Conservation (phyloP, 2,329 filamentous ascomycete genomes). For the Mollisia scopiformis region DNA sequence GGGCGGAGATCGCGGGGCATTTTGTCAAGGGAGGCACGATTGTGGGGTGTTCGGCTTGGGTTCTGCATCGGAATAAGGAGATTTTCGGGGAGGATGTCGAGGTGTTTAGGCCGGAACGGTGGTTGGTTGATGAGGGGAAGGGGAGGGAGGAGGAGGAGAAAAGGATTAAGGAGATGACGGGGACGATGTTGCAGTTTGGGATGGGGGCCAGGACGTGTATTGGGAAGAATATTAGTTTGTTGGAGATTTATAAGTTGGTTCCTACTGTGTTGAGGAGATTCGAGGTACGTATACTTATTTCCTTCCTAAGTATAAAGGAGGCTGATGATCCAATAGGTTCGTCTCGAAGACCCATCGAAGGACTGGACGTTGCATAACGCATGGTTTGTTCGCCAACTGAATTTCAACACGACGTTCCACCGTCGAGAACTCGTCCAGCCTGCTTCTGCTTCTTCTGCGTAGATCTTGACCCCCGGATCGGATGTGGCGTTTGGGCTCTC, state of each 20-base stretch:
- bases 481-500: too few species aligned
- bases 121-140: constrained; percentile 51
- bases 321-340: constrained; percentile 45
- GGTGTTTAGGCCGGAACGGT: constrained; percentile 69
- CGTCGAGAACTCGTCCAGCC: constrained; percentile 28
- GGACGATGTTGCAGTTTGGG: constrained; percentile 73
- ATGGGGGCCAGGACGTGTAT: constrained; percentile 72
- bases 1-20: constrained; percentile 63
- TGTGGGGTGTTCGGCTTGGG: constrained; percentile 76
- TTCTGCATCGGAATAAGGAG: constrained; percentile 68
- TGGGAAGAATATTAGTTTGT: constrained; percentile 66
- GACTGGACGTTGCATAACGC: constrained; percentile 64
- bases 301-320: neutral
- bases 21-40: constrained; percentile 71
- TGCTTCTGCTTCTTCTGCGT: neutral
- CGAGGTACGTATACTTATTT: constrained; percentile 47
- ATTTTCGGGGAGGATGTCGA: constrained; percentile 72
- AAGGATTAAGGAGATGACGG: constrained; percentile 67
- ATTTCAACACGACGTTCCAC: constrained; percentile 46
- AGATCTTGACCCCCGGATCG: too few species aligned
- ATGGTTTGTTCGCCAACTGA: constrained; percentile 65
- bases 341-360: constrained; percentile 54
- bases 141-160: constrained; percentile 48
- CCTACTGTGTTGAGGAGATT: constrained; percentile 66
- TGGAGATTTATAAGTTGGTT: constrained; percentile 67